Evolutionary conservation across 1,139 yeast species (phyloP), one percentile per base, ranked within the genome.

Genomic region (Lodderomyces orthopsilosis): DNA sequence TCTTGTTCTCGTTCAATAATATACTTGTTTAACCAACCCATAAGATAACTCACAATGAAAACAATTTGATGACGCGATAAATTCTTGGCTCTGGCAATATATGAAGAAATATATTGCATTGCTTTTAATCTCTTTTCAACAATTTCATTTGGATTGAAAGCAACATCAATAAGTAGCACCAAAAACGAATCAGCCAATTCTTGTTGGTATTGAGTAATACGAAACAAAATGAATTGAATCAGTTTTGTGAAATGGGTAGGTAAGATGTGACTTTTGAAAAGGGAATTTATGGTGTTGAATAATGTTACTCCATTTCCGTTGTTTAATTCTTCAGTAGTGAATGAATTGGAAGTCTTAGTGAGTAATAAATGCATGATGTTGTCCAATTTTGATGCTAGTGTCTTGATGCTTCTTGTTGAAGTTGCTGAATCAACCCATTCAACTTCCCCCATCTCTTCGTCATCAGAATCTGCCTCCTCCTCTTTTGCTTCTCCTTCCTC

Each of bases 221-320:
- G 84, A 63, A 93, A 93, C 57, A 91, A 63, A 34, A 91, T 68
- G 59, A 86, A 93, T 63, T 93, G 99, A 26, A 89, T 84, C 43
- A 91, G 85, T 55, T 89, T 82, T 9, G 98, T 91, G 61, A 88
- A 86, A 63, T 91, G 96, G 1, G 99, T 93, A 13, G 97, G 95
- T 46, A 93, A 69, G 37, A 93, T 78, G 54, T 87, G 94, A 3
- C 89, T 76, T 57, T 83, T 83, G 72, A 93, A 93, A 30, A 87
- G 68, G 2, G 93, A 79, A 1, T 85, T 78, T 42, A 93, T 70
- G 6, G 88, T 84, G 53, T 85, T 83, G 66, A 84, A 91, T 24
- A 87, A 67, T n/a, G 74, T 66, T n/a, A 88, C 78, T 2, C 91
- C 90, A 45, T 77, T 77, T 6, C 90, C 89, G 30, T 75, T 66